phyloP scores from a whole-genome alignment of 345 rosid species.

The Lepidium sativum region DNA sequence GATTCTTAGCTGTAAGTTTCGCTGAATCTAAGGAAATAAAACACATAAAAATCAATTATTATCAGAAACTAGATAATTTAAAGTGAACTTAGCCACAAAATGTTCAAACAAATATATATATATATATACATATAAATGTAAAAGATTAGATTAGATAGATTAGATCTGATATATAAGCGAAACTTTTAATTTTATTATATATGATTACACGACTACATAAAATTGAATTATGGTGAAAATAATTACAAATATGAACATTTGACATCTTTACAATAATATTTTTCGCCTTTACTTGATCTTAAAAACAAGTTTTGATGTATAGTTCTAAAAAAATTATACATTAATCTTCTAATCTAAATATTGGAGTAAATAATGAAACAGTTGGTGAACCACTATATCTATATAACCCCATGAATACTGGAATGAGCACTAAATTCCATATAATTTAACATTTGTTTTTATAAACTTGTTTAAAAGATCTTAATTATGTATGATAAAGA shows the following conservation, averaged over 20 bases:
- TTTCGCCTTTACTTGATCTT: not conserved
- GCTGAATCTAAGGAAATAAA: constrained; percentile 47
- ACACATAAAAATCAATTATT: not conserved
- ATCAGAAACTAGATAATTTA: not conserved
- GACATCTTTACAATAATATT: too few relatives aligned
- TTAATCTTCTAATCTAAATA: not conserved
- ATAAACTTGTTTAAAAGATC: not conserved
- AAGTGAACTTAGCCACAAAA: too few relatives aligned
- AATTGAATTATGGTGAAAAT: too few relatives aligned
- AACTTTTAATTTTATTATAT: too few relatives aligned
- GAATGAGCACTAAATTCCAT: not conserved
- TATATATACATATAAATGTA: too few relatives aligned
- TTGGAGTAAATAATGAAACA: not conserved
- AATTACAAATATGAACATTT: too few relatives aligned
- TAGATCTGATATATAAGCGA: too few relatives aligned
- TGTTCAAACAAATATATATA: too few relatives aligned
- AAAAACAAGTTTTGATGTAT: not conserved
- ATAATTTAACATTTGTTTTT: not conserved
- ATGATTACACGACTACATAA: too few relatives aligned
- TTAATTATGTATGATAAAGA: not conserved
- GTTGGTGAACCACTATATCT: not conserved
- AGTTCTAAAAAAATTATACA: not conserved
- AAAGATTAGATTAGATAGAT: too few relatives aligned
- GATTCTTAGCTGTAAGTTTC: constrained; percentile 63
- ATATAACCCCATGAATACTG: not conserved